A percentile compares a stretch with the other conserved stretches of the same genome.
phyloP scores from a whole-genome alignment of 2,329 filamentous ascomycete genomes.

The Didymella exigua region DNA sequence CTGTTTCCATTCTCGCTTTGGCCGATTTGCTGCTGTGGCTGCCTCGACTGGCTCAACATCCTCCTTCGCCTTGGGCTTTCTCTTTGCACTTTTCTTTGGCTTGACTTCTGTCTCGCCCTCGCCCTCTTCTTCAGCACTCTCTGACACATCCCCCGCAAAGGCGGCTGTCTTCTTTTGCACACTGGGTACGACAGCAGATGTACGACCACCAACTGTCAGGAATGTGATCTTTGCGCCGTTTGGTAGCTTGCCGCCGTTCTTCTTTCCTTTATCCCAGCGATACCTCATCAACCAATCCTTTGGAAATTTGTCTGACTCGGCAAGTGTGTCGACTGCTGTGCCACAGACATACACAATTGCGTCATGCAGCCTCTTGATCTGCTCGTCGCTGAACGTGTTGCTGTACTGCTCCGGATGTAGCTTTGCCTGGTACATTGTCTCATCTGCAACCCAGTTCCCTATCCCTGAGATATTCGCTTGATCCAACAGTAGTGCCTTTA shows the following conservation, averaged over 20 bases:
- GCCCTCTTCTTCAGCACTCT: conserved; percentile 33
- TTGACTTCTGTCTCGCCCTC: conserved; percentile 31
- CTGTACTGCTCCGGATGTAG: conserved; percentile 94
- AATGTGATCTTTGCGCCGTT: conserved; percentile 86
- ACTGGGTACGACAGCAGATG: conserved; percentile 84
- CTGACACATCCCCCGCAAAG: conserved; percentile 60
- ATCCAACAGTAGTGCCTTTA: conserved; percentile 88
- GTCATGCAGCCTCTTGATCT: conserved; percentile 74
- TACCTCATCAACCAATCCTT: conserved; percentile 84
- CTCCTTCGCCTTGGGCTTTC: conserved; percentile 31
- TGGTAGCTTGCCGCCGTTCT: conserved; percentile 70
- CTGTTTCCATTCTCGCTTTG: conserved; percentile 33
- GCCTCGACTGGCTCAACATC: conserved; percentile 10
- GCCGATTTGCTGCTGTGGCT: conserved; percentile 1
- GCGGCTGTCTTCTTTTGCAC: conserved; percentile 81
- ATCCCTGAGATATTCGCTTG: conserved; percentile 89
- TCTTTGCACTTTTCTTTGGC: conserved; percentile 44
- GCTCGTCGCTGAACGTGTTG: conserved; percentile 74
- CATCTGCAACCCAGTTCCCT: conserved; percentile 97
- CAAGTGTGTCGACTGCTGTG: conserved; percentile 76
- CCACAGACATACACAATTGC: conserved; percentile 80
- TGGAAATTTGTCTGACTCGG: conserved; percentile 83
- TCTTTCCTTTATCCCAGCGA: conserved; percentile 88
- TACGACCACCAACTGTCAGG: conserved; percentile 87
- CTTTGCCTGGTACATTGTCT: conserved; percentile 85